phyloP scores from a whole-genome alignment of 2,329 filamentous ascomycete genomes.

The Cryphonectria radicalis region DNA sequence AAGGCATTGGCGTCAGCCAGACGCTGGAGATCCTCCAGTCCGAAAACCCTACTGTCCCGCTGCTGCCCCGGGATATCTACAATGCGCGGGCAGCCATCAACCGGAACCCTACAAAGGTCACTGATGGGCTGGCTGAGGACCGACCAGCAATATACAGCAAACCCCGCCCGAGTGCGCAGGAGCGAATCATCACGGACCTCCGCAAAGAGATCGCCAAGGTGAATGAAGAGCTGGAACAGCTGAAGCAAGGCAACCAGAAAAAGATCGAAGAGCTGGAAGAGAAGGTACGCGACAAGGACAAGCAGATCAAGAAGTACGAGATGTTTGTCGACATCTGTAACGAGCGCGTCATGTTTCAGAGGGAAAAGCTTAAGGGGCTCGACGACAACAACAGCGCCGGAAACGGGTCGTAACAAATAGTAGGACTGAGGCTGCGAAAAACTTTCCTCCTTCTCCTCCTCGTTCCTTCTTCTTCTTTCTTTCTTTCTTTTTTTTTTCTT shows the following conservation, averaged over 20 bases:
- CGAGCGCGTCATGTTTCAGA: constrained; percentile 66
- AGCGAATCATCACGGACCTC: constrained; percentile 65
- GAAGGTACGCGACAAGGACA: constrained; percentile 66
- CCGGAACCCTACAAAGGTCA: constrained; percentile 66
- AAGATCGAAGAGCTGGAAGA: constrained; percentile 62
- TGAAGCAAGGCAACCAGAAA: constrained; percentile 60
- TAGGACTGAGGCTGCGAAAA: not conserved
- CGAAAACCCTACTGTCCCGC: constrained; percentile 65
- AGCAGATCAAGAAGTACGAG: constrained; percentile 66
- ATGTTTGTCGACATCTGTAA: constrained; percentile 75
- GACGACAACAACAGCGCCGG: constrained; percentile 30
- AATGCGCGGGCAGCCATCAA: constrained; percentile 70
- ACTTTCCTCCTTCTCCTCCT: no score
- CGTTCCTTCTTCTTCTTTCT: no score
- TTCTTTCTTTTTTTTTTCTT: not conserved
- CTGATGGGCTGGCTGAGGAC: constrained; percentile 62
- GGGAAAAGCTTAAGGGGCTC: constrained; percentile 52
- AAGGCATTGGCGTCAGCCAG: constrained; percentile 67
- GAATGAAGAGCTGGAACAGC: constrained; percentile 59
- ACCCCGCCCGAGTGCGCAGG: constrained; percentile 64
- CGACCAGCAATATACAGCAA: constrained; percentile 70
- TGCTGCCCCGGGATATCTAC: constrained; percentile 69
- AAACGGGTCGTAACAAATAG: constrained; percentile 6
- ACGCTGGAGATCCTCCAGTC: constrained; percentile 69
- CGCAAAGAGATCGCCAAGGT: constrained; percentile 63